phyloP scores from a whole-genome alignment of 345 rosid species.

The Noccaea caerulescens region DNA sequence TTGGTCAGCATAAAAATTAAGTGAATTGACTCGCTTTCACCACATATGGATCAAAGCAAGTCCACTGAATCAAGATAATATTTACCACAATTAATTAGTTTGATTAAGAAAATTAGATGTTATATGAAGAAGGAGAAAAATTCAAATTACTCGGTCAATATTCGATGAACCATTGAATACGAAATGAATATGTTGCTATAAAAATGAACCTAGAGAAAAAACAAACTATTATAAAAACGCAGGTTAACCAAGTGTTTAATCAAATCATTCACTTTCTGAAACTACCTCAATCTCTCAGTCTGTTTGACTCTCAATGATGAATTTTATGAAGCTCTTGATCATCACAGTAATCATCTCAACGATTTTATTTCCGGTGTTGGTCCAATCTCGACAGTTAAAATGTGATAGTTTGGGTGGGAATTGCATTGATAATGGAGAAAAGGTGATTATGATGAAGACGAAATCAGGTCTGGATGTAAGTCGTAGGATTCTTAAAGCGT shows the following conservation, averaged over 20 bases:
- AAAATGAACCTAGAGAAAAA: neutral
- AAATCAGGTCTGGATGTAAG: neutral
- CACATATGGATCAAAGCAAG: neutral
- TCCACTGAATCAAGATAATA: neutral
- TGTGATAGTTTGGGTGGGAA: neutral
- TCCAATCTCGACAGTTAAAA: constrained; percentile 4
- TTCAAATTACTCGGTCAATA: neutral
- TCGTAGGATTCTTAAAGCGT: constrained; percentile 13
- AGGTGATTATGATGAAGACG: neutral
- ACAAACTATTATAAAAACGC: neutral
- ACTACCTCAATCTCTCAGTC: neutral
- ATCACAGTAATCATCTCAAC: neutral
- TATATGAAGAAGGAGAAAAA: neutral
- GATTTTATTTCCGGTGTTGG: neutral
- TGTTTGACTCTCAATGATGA: neutral
- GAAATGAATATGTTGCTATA: neutral
- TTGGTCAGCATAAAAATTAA: too few species aligned
- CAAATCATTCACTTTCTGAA: neutral
- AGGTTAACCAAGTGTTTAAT: neutral
- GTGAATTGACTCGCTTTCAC: neutral
- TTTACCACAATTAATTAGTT: neutral
- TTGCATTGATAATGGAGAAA: constrained; percentile 9
- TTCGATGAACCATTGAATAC: neutral
- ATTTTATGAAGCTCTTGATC: constrained; percentile 3
- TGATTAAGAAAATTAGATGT: neutral